Base-by-base conservation (phyloP, 495 filamentous ascomycete genomes). In the Diplogelasinospora grovesii region DNA sequence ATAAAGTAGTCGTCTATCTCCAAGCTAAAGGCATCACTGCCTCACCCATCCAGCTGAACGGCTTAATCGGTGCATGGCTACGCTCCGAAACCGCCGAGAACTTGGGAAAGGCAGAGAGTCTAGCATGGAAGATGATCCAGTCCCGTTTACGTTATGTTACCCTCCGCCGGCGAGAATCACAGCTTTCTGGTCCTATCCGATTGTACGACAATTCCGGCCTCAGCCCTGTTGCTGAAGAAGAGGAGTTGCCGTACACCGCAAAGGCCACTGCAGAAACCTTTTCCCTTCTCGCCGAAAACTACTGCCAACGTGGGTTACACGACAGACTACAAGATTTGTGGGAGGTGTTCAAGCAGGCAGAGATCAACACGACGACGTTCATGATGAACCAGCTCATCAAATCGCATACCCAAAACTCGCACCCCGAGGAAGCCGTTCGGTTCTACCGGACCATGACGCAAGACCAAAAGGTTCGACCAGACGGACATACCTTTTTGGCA, bases 121-220 rank as follows among this genome's bases (percentile, higher is more conserved):
- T 85, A 22, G 83, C 73, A n/a, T 88, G 81, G 83, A 63, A 70
- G 22, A 89, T 90, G 85, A 78, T 90, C 24, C 70, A 77, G 39
- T 59, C 71, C 11, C 75, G 85, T 32, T 61, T 86, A 36, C 70
- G 78, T 25, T 70, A 73, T 36, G 73, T 82, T 27, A 59, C 68
- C 24, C 42, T 42, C 40, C 60, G 60, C 3, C 29, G 48, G 11
- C 47, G 57, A 36, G 37, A 44, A 1, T 31, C 49, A 2, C 18
- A 30, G 1, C 28, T 54, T 15, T 18, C 33, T 3, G 41, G 25
- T 10, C 9, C 39, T 40, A 16, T 29, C 13, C 28, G 14, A 28
- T 49, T 22, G 44, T 51, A 29, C 48, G 53, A 43, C 46, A n/a
- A n/a, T n/a, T n/a, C n/a, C n/a, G n/a, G n/a, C n/a, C n/a, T n/a